A percentile compares a stretch with the other conserved stretches of the same genome.
Conservation (phyloP, 495 filamentous ascomycete genomes). For the Xylaria grammica region DNA sequence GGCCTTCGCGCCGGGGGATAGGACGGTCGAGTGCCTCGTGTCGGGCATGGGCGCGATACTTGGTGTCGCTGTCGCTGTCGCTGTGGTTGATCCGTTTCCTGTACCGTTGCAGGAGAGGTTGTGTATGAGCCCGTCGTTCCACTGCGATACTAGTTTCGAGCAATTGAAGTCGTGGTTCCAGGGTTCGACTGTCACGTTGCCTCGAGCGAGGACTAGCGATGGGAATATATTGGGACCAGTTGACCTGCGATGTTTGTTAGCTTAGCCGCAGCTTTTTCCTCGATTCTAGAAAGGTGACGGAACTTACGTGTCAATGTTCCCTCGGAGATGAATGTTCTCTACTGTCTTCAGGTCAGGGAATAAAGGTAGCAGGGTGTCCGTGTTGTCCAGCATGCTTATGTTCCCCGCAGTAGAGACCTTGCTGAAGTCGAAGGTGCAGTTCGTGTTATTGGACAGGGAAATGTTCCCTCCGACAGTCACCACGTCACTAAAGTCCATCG, state of each 20-base stretch:
- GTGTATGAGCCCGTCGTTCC: constrained; percentile 13
- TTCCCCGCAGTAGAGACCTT: neutral
- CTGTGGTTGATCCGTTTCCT: constrained; percentile 10
- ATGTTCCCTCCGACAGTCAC: constrained; percentile 6
- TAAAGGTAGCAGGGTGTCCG: neutral
- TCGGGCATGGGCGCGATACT: neutral
- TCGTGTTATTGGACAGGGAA: constrained; percentile 15
- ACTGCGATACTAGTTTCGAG: constrained; percentile 14
- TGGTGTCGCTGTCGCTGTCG: neutral
- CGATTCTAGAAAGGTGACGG: neutral
- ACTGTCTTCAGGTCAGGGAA: constrained; percentile 1
- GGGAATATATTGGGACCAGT: constrained; percentile 18
- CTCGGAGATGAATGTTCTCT: constrained; percentile 14
- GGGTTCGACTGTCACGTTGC: constrained; percentile 13
- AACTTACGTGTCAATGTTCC: constrained; percentile 19
- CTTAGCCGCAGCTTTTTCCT: neutral
- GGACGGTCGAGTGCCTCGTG: neutral
- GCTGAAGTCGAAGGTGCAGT: constrained; percentile 16
- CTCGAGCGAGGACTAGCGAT: neutral
- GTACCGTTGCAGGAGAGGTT: constrained; percentile 15
- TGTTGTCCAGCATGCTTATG: constrained; percentile 12
- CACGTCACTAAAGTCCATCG: constrained; percentile 4
- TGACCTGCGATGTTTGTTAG: constrained; percentile 3
- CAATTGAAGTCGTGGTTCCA: constrained; percentile 22
- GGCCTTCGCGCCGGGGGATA: constrained; percentile 14